phyloP scores from a whole-genome alignment of 2,329 filamentous ascomycete genomes.

The Colletotrichum lindemuthianum region DNA sequence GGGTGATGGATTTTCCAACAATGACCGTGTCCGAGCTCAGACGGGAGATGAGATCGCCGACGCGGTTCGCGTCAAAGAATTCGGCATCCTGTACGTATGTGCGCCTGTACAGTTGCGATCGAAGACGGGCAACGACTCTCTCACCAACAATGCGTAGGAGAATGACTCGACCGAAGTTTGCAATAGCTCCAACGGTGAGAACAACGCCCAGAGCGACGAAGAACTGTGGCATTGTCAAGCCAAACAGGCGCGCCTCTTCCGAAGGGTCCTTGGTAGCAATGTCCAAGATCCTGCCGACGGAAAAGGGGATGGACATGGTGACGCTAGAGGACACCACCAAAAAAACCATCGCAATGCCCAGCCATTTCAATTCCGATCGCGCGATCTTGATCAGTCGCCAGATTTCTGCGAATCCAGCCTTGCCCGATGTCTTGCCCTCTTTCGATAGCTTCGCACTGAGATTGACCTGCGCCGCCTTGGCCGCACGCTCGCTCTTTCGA shows the following conservation, averaged over 20 bases:
- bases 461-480: conserved; percentile 88
- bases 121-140: conserved; percentile 88
- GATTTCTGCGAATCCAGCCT: conserved; percentile 78
- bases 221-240: conserved; percentile 86
- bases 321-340: conserved; percentile 90
- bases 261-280: conserved; percentile 79
- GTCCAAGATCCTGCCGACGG: conserved; percentile 95
- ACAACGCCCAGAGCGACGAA: conserved; percentile 82
- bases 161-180: conserved; percentile 94
- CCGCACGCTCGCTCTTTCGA: conserved; percentile 82
- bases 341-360: conserved; percentile 83
- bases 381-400: conserved; percentile 91
- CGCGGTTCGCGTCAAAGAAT: conserved; percentile 97
- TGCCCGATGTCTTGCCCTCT: conserved; percentile 70
- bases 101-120: conserved; percentile 88
- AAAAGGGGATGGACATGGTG: conserved; percentile 96
- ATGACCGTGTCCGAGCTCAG: conserved; percentile 97
- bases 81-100: conserved; percentile 98
- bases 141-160: conserved; percentile 95
- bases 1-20: conserved; percentile 97
- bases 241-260: conserved; percentile 79
- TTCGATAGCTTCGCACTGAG: conserved; percentile 88
- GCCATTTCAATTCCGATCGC: conserved; percentile 80
- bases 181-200: conserved; percentile 83
- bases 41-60: conserved; percentile 94